phyloP scores from a whole-genome alignment of 2,329 filamentous ascomycete species.

The Colletotrichum kahawae region DNA sequence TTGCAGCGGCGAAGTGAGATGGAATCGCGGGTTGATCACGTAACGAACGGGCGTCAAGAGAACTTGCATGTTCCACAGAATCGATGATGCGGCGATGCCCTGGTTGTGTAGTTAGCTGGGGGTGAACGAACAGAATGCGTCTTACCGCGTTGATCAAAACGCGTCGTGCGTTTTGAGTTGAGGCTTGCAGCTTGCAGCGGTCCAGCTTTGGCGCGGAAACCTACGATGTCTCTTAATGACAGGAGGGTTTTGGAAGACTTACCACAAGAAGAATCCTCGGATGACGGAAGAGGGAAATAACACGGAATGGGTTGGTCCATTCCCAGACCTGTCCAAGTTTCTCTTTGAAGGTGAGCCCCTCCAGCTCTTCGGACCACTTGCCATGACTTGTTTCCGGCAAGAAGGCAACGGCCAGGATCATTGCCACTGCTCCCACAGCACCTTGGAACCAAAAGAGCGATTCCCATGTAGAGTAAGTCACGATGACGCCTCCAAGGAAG shows the following conservation, averaged over 20 bases:
- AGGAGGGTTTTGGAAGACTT: neutral
- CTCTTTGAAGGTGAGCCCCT: constrained; percentile 52
- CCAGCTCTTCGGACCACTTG: constrained; percentile 65
- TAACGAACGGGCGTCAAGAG: constrained; percentile 73
- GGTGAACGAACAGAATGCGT: neutral
- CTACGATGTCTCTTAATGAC: neutral
- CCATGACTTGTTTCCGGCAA: constrained; percentile 73
- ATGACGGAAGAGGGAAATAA: constrained; percentile 67
- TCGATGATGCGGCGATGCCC: constrained; percentile 58
- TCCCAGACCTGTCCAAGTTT: constrained; percentile 40
- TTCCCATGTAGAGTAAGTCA: constrained; percentile 70
- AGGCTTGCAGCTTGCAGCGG: neutral
- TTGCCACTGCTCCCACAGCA: constrained; percentile 61
- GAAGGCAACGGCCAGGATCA: constrained; percentile 61
- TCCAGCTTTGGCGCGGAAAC: neutral
- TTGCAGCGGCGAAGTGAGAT: constrained; percentile 66
- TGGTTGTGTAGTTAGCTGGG: neutral
- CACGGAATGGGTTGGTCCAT: constrained; percentile 71
- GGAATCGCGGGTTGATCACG: constrained; percentile 73
- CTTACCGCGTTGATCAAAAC: neutral
- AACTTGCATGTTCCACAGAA: constrained; percentile 77
- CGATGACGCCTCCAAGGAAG: constrained; percentile 72
- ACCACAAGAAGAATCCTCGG: constrained; percentile 66
- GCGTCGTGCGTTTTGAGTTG: neutral
- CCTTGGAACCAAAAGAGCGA: constrained; percentile 75